These are phyloP conservation scores for Neocatenulostroma microsporum DNA, from an alignment of 2,329 filamentous ascomycete species.

Conservation along the genomic window DNA sequence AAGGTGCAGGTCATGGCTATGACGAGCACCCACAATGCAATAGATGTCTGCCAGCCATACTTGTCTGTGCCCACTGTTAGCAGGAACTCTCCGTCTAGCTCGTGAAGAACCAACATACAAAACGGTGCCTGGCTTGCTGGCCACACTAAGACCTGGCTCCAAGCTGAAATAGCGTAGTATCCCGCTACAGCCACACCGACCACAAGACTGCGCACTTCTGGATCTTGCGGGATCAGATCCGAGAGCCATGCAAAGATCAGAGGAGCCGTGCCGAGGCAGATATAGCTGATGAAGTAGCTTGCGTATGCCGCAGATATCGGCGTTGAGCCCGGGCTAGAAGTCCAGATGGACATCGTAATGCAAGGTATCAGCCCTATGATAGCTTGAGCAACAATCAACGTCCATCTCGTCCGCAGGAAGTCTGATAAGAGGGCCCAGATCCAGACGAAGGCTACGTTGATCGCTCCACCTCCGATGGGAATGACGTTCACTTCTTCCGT, in stretches of 20 bases:
- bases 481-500: constrained; percentile 43
- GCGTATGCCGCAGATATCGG: constrained; percentile 44
- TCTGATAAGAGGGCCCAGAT: constrained; percentile 49
- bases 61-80: constrained; percentile 20
- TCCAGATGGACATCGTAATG: constrained; percentile 51
- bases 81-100: no score
- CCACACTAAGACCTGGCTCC: constrained; percentile 48
- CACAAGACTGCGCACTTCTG: constrained; percentile 43
- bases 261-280: constrained; percentile 44
- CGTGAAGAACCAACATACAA: constrained; percentile 20
- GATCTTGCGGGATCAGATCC: constrained; percentile 44
- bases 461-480: constrained; percentile 42
- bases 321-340: constrained; percentile 36
- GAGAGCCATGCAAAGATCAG: constrained; percentile 48
- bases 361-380: constrained; percentile 42
- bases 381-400: constrained; percentile 42
- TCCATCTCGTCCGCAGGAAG: constrained; percentile 44
- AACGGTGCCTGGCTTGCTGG: constrained; percentile 45
- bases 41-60: constrained; percentile 42
- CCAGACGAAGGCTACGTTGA: constrained; percentile 46
- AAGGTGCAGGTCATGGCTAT: constrained; percentile 9
- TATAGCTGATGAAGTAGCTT: constrained; percentile 45
- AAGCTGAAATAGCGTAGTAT: constrained; percentile 46
- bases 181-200: constrained; percentile 44
- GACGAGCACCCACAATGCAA: constrained; percentile 38